Evolutionary conservation across 768 basidiomycete genomes (phyloP), one percentile per base, ranked within the genome.

Genomic region (Rhizopogon sp.): DNA sequence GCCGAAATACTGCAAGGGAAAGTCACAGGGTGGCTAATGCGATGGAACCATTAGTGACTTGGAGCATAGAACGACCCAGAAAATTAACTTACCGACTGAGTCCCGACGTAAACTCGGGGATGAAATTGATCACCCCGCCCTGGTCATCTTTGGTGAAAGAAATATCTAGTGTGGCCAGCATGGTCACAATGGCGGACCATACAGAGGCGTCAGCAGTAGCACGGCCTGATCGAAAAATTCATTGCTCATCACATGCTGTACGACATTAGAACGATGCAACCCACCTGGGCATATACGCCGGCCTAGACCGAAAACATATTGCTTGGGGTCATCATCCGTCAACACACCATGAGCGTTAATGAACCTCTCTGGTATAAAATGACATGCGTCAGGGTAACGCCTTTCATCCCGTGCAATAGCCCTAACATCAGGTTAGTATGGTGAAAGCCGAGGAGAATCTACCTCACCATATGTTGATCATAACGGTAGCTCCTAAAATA

Each of bases 281-380:
- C 8, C 17, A 56, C 33, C 52, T 54, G 43, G 43, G 22, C 59
- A 61, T 33, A 29, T 52, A 6, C 59, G 59, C 7, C 59, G 55
- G 9, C 59, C 59, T n/a, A 52, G 49, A 28, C 59, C 59, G 22
- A 60, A 60, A 39, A n/a, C 6, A 3, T 37, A 43, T 10, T 3
- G 11, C 5, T 40, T 39, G 3, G 60, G 37, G 31, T 61, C 46
- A 20, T 61, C 59, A n/a, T 57, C 37, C n/a, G 20, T 25, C 8
- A 49, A 56, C 3, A 50, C 28, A 0, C 42, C 45, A 6, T 39
- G 39, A 5, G n/a, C 46, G 16, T 56, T 39, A 37, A 60, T 10
- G 31, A 60, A 60, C 5, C 59, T 55, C 11, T 60, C 59, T 3
- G 59, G 59, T 9, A 60, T 60, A 20, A 60, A 60, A 31, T 37